Base-by-base conservation (phyloP, 352 stramenopile genomes). In the Phytophthora quininea region DNA sequence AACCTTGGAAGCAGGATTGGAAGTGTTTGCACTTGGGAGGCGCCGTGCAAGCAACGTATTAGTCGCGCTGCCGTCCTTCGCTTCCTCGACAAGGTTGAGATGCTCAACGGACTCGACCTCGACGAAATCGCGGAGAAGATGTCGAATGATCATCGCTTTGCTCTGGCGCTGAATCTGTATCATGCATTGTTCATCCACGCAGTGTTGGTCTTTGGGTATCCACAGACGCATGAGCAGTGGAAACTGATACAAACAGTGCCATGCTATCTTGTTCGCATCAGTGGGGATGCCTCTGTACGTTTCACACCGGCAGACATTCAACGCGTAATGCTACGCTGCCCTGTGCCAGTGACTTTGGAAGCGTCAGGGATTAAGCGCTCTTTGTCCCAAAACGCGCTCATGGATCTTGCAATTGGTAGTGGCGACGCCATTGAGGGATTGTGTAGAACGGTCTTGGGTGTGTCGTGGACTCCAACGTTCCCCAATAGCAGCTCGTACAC, bases 131-230 rank as follows among this genome's bases (percentile, higher is more conserved):
- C 57, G 9, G 31, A 43, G 2, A 53, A 73, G 31, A 46, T 68
- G 24, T 69, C 62, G 1, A 65, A 80, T 35, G 74, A 65, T 29
- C 58, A 72, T 33, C 68, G 68, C 8, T 54, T 94, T 9, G 83
- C 81, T 14, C 93, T 98, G 35, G 93, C 92, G 35, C 58, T 98
- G 30, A 98, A 98, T 61, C 29, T 98, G 4, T 98, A 97, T 64
- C 92, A 98, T 63, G 71, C 84, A 15, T 80, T 98, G 37, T 88
- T 92, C 27, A 85, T 97, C 37, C 92, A 98, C 81, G 76, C 86
- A 0, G 54, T 74, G 50, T 48, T 82, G 12, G 29, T 77, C 4
- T 84, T 77, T 42, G 62, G 69, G 33, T 73, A 85, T 51, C 62
- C 61, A 56, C 89, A 74, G 70, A 89, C 66, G 46, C 82, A 85